Conservation (phyloP, 306 rosid species). For the Quercus ilex region DNA sequence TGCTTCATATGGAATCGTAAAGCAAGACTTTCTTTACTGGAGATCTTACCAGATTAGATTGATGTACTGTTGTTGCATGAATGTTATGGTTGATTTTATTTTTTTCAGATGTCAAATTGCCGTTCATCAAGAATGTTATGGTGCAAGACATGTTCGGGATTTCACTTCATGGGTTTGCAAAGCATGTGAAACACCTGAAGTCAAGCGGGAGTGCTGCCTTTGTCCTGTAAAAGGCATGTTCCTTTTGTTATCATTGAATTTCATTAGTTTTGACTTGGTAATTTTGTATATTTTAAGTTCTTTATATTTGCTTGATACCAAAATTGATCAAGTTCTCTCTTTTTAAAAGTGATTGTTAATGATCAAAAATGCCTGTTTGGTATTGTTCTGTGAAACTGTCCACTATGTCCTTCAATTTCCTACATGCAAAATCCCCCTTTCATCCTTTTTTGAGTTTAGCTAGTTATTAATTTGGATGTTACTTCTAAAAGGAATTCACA, state of each 20-base stretch:
- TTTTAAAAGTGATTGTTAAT: too few relatives aligned
- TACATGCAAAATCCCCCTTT: neutral
- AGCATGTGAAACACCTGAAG: conserved; percentile 85
- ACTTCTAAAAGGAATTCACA: neutral
- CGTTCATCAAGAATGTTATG: conserved; percentile 99
- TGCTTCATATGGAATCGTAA: neutral
- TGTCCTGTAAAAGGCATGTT: conserved; percentile 91
- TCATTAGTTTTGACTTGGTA: conserved; percentile 2
- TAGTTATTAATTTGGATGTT: neutral
- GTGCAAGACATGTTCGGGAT: conserved; percentile 89
- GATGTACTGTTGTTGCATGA: neutral
- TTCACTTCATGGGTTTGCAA: conserved; percentile 99
- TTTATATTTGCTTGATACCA: conserved; percentile 6
- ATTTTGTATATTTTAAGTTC: neutral
- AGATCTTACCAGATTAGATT: neutral
- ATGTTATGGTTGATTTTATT: conserved; percentile 7
- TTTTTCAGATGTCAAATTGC: conserved; percentile 91
- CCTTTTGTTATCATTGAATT: conserved; percentile 18
- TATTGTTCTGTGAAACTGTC: neutral
- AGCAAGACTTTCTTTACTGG: conserved; percentile 19
- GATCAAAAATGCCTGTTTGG: neutral
- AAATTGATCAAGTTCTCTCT: neutral
- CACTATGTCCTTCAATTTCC: conserved; percentile 4
- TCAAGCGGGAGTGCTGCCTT: conserved; percentile 95
- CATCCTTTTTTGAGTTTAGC: neutral